Percentiles rank a stretch among this genome's conserved stretches.
Conservation (phyloP, 345 rosid species). For the Mercurialis annua region DNA sequence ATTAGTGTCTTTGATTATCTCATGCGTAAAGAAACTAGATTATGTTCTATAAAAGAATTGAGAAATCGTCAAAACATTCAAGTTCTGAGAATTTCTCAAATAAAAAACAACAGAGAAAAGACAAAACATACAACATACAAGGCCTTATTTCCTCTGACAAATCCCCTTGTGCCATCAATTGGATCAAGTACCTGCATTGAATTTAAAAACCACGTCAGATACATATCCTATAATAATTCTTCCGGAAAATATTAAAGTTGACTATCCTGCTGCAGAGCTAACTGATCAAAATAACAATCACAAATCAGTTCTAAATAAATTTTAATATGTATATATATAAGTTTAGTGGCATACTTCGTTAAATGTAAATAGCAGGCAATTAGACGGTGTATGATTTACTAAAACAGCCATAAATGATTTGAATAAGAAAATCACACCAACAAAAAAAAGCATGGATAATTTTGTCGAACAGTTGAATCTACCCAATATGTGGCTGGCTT, state of each 20-base stretch:
- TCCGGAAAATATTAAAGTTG: constrained; percentile 10
- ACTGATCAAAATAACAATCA: not conserved
- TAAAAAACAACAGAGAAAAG: not conserved
- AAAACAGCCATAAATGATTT: not conserved
- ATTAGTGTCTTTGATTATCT: not conserved
- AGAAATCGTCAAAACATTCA: not conserved
- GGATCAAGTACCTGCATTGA: constrained; percentile 77
- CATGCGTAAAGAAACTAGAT: not conserved
- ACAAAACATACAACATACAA: constrained; percentile 67
- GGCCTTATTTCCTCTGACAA: constrained; percentile 69
- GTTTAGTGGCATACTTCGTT: not conserved
- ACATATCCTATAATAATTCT: constrained; percentile 1
- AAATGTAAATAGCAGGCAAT: not conserved
- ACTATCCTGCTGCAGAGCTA: constrained; percentile 2
- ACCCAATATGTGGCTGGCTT: constrained; percentile 91
- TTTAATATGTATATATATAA: not conserved
- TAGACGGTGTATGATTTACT: not conserved
- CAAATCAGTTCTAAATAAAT: not conserved
- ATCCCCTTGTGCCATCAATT: constrained; percentile 84
- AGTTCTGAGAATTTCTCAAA: constrained; percentile 7
- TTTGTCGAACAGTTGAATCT: constrained; percentile 14
- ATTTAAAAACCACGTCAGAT: constrained; percentile 4
- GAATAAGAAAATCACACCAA: not conserved
- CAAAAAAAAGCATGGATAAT: not conserved
- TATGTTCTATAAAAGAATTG: not conserved